Evolutionary conservation across 2,329 filamentous ascomycete species (phyloP), one percentile per base, ranked within the genome.

Genomic region (Claviceps africana): DNA sequence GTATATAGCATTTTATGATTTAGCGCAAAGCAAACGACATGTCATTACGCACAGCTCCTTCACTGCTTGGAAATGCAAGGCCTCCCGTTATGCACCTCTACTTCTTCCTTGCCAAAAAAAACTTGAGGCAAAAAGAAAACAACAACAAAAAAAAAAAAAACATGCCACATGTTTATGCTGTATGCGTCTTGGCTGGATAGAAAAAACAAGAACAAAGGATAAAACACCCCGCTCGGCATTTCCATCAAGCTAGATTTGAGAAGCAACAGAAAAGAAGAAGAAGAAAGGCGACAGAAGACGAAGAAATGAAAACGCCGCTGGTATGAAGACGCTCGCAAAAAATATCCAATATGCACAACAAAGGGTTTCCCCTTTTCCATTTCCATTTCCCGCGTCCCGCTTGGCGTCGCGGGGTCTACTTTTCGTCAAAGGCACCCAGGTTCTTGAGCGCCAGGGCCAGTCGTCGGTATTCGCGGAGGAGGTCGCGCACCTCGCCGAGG

Each of bases 401-500:
- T 5, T 15, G 0, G 5, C 19, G 2, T 6, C 11, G 7, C 40
- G 42, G 17, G 10, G 15, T 13, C 10, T 50, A 68, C 52, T 67
- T 67, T 19, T 70, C 70, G 55, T 75, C 74, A 60, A 85, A 81
- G 10, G 79, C 81, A 21, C 75, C 80, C 62, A 79, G 68, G 48
- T 82, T 78, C 59, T 79, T 80, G 53, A 90, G 64, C 9, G 78
- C 78, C 30, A 73, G 73, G 0, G 85, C 85, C 47, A 91, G 68
- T 51, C 86, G 73, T 59, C 86, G 79, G 61, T 91, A 91, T 64
- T 91, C 86, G 52, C 79, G 75, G 22, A 91, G 67, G 48, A 91
- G 69, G 52, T 85, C 79, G 25, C 84, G 68, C 19, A 91, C 81
- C 60, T 91, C 87, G n/a, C 81, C 78, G 28, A 91, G 70, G 52